phyloP scores from a whole-genome alignment of 2,329 filamentous ascomycete species.

The Ustulina deusta region DNA sequence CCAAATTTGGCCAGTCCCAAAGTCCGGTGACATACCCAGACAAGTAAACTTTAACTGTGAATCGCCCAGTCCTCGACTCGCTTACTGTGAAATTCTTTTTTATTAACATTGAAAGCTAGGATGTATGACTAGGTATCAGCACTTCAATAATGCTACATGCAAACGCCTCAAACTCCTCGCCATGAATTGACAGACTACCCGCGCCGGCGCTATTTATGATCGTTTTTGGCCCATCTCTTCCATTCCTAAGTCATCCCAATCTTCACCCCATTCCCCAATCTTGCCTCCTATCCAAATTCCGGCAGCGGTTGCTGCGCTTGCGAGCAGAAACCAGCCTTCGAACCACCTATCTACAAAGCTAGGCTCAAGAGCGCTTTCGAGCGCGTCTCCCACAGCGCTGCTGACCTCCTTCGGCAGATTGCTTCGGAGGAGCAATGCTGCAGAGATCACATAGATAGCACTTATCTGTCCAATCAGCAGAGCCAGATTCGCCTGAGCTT shows the following conservation, averaged over 20 bases:
- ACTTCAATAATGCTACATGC: slow-evolving; percentile 1
- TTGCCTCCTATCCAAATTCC: slow-evolving; percentile 80
- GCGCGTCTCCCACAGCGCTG: slow-evolving; percentile 79
- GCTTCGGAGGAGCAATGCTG: slow-evolving; percentile 79
- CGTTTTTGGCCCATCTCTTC: slow-evolving; percentile 80
- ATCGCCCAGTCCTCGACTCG: neutral
- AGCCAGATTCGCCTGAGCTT: slow-evolving; percentile 81
- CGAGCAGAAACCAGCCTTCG: slow-evolving; percentile 84
- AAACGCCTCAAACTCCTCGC: slow-evolving; percentile 35
- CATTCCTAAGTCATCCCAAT: slow-evolving; percentile 69
- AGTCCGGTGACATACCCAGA: neutral
- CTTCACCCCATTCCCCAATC: slow-evolving; percentile 65
- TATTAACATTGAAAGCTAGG: slow-evolving; percentile 13
- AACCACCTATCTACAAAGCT: slow-evolving; percentile 86
- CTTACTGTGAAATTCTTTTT: neutral
- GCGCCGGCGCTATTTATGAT: slow-evolving; percentile 56
- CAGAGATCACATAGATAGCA: slow-evolving; percentile 87
- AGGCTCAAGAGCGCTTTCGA: slow-evolving; percentile 80
- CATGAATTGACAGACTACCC: slow-evolving; percentile 14
- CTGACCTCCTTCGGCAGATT: slow-evolving; percentile 83
- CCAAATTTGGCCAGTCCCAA: neutral
- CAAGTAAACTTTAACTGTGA: neutral
- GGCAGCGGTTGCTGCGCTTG: slow-evolving; percentile 73
- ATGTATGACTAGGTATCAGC: slow-evolving; percentile 6
- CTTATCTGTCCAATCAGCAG: slow-evolving; percentile 83